These are phyloP conservation scores for Cubamyces lactineus DNA, from an alignment of 768 basidiomycete genomes.

Conservation along the genomic window DNA sequence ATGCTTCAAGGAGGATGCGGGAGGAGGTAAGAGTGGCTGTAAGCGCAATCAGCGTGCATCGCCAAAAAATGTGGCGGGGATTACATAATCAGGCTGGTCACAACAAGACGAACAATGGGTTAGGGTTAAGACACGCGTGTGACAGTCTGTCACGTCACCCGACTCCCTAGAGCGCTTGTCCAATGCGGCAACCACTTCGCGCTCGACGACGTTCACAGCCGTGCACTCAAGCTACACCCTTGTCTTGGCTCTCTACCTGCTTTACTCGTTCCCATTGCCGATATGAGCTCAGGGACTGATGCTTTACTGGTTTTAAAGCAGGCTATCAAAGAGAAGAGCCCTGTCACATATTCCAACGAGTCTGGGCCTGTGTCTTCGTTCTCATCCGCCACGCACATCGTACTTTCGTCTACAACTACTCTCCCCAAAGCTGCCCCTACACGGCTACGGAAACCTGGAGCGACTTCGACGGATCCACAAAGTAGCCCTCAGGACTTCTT, in stretches of 20 bases:
- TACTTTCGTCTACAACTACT: slow-evolving; percentile 51
- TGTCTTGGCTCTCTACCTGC: background rate
- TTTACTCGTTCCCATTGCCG: background rate
- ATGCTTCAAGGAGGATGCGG: slow-evolving; percentile 59
- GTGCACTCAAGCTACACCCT: background rate
- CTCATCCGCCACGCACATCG: slow-evolving; percentile 63
- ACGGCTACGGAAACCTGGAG: slow-evolving; percentile 71
- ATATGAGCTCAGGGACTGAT: slow-evolving; percentile 40
- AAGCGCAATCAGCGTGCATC: slow-evolving; percentile 20
- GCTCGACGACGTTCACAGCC: background rate
- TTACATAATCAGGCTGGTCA: slow-evolving; percentile 1
- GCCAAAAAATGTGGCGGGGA: slow-evolving; percentile 21
- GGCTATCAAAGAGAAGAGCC: slow-evolving; percentile 57
- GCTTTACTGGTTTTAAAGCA: slow-evolving; percentile 60
- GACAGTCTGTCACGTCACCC: slow-evolving; percentile 11
- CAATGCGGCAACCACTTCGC: background rate
- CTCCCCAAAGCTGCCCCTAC: slow-evolving; percentile 80
- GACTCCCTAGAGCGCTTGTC: background rate
- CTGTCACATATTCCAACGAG: slow-evolving; percentile 53
- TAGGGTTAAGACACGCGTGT: background rate
- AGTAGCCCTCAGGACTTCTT: slow-evolving; percentile 61
- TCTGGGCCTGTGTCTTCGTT: slow-evolving; percentile 48
- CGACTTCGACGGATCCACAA: slow-evolving; percentile 44
- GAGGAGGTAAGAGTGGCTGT: slow-evolving; percentile 22
- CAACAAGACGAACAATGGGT: background rate